Evolutionary conservation across 1,139 yeast genomes (phyloP).

Genomic region (Debaryomycetaceae sp.): DNA sequence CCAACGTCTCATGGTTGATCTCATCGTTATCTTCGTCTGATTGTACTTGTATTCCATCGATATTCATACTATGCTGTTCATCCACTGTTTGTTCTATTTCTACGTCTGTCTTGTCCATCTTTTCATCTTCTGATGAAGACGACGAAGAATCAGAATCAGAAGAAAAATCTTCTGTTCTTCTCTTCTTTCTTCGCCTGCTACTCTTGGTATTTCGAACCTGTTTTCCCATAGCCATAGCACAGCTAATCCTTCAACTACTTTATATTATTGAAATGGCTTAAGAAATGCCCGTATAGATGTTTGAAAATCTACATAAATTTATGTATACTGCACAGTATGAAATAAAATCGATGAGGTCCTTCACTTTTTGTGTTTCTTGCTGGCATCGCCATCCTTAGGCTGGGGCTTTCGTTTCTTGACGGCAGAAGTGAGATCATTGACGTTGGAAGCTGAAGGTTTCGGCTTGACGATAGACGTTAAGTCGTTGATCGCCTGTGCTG

Average conservation of each 20-base stretch:
- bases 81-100: conserved; percentile 3
- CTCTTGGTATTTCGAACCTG: background rate
- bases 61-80: conserved; percentile 19
- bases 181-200: conserved; percentile 54
- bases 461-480: conserved; percentile 12
- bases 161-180: conserved; percentile 72
- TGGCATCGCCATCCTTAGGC: conserved; percentile 7
- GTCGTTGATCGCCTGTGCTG: conserved; percentile 7
- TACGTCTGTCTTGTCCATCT: conserved; percentile 10
- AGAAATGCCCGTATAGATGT: too few species aligned
- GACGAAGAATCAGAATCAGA: conserved; percentile 48
- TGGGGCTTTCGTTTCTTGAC: conserved; percentile 32
- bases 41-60: conserved; percentile 40
- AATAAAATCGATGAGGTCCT: background rate
- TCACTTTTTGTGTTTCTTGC: conserved; percentile 10
- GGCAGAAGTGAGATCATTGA: conserved; percentile 34
- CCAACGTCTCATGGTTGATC: conserved; percentile 15
- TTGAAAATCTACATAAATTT: background rate
- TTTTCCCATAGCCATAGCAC: too few species aligned
- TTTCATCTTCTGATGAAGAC: conserved; percentile 24
- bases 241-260: too few species aligned
- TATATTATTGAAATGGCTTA: too few species aligned
- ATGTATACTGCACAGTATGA: background rate
- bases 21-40: conserved; percentile 21
- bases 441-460: conserved; percentile 12